Conservation (phyloP, 2,329 filamentous ascomycete genomes). For the Pestalotiopsis sp. region DNA sequence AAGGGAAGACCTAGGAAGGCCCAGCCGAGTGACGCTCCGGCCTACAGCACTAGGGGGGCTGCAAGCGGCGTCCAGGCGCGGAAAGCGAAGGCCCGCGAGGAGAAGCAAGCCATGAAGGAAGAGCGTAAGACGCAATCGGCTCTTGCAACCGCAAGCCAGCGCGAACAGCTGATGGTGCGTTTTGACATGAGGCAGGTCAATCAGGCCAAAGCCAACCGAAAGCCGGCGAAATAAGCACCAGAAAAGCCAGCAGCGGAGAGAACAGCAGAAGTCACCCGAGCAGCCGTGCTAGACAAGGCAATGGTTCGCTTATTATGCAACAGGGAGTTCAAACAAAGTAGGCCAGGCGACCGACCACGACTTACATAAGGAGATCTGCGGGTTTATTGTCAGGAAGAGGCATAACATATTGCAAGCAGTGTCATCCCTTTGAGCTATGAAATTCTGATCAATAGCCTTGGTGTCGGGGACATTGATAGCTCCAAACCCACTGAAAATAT, state of each 20-base stretch:
- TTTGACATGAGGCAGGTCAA: background rate
- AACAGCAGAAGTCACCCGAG: too few relatives aligned
- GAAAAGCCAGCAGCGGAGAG: background rate
- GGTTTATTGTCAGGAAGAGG: too few relatives aligned
- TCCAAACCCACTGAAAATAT: too few relatives aligned
- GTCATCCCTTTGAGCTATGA: too few relatives aligned
- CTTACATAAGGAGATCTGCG: too few relatives aligned
- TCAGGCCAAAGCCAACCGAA: too few relatives aligned
- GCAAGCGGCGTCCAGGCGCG: background rate
- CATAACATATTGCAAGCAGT: too few relatives aligned
- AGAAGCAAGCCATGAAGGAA: background rate
- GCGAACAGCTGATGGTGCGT: constrained; percentile 2
- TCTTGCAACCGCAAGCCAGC: background rate
- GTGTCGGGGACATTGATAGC: too few relatives aligned
- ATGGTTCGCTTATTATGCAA: background rate
- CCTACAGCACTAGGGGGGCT: background rate
- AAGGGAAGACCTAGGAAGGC: background rate
- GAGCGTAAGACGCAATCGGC: background rate
- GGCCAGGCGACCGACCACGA: too few relatives aligned
- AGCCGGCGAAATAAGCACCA: background rate
- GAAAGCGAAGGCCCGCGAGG: background rate
- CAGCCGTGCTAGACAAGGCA: background rate
- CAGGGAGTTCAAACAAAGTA: background rate
- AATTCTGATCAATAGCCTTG: too few relatives aligned
- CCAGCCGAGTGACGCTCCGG: background rate